These are phyloP conservation scores for Marasmius oreades DNA, from an alignment of 1,284 basidiomycete genomes.

Conservation along the genomic window DNA sequence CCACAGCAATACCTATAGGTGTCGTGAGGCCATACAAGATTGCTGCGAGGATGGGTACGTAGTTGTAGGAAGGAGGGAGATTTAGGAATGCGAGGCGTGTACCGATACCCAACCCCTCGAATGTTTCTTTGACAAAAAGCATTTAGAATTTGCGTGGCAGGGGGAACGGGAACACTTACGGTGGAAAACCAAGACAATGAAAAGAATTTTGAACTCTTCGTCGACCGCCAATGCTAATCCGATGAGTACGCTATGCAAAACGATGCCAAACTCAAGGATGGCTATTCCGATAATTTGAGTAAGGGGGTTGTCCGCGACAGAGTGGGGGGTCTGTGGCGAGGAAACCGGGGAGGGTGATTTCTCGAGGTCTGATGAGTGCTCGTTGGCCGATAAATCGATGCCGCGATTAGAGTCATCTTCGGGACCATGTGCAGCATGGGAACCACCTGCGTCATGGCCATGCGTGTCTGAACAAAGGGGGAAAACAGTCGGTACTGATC, in stretches of 20 bases:
- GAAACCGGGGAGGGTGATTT: constrained; percentile 2
- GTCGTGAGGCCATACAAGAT: constrained; percentile 78
- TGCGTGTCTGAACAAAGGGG: constrained; percentile 46
- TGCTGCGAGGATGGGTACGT: constrained; percentile 64
- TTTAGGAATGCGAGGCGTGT: constrained; percentile 76
- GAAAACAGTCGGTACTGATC: constrained; percentile 1
- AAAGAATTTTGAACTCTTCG: constrained; percentile 77
- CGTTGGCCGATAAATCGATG: background rate
- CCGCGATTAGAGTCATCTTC: constrained; percentile 32
- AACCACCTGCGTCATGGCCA: constrained; percentile 58
- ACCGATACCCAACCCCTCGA: constrained; percentile 90
- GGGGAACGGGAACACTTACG: constrained; percentile 43
- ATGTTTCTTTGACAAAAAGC: constrained; percentile 57
- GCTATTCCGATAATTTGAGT: constrained; percentile 87
- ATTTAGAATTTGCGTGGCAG: constrained; percentile 4
- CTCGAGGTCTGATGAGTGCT: too few relatives aligned
- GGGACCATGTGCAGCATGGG: constrained; percentile 67
- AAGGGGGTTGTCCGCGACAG: constrained; percentile 39
- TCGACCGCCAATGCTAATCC: constrained; percentile 92
- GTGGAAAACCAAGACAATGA: constrained; percentile 90
- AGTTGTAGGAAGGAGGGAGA: constrained; percentile 57
- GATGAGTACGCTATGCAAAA: constrained; percentile 88
- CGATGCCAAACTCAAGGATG: constrained; percentile 87
- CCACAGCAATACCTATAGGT: constrained; percentile 79
- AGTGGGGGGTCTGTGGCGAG: constrained; percentile 5